Evolutionary conservation across 2,329 filamentous ascomycete species (phyloP), one percentile per base, ranked within the genome.

Genomic region (Phyllosticta capitalensis): DNA sequence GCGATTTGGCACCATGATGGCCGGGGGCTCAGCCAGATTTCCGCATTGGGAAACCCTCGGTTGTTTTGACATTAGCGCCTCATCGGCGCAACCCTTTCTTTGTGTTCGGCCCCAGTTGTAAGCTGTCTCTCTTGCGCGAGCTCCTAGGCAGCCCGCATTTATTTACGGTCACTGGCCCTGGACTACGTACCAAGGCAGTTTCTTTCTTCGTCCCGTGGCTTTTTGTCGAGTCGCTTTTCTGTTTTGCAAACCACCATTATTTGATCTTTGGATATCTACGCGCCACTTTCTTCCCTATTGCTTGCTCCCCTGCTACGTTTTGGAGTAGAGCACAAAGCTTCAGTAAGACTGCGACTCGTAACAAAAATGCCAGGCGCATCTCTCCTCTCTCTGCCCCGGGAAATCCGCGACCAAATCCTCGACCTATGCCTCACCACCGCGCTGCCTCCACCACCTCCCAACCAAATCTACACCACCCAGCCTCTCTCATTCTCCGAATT

Each of bases 391-490:
- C 56, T 59, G 3, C 56, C 56, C 5, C 52, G 56, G 10, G 56
- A 59, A 20, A 52, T 59, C n/a, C 56, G 56, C 38, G 56, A 59
- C 38, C 52, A 54, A 5, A 30, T 59, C 24, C 54, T 38, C 51
- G 52, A 59, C n/a, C 45, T 48, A n/a, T n/a, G 30, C 14, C 56
- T 59, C 1, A 38, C 54, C 7, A 48, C 52, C 7, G 33, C 22
- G 22, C 38, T 9, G 22, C 51, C 7, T 24, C 56, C 17, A 20
- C 28, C 30, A 14, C 30, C 21, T 58, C 56, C 4, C 20, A 22
- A 9, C 19, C 14, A 19, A 54, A 19, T n/a, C 14, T 45, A 45
- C 38, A 45, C 38, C 17, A 5, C 4, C 9, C 50, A 52, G 20
- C 50, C 50, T 9, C 6, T 22, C 6, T 12, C 20, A 1, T 24